These are phyloP conservation scores for Coniferiporia sulphurascens DNA, from an alignment of 1,284 basidiomycete species.

Conservation along the genomic window DNA sequence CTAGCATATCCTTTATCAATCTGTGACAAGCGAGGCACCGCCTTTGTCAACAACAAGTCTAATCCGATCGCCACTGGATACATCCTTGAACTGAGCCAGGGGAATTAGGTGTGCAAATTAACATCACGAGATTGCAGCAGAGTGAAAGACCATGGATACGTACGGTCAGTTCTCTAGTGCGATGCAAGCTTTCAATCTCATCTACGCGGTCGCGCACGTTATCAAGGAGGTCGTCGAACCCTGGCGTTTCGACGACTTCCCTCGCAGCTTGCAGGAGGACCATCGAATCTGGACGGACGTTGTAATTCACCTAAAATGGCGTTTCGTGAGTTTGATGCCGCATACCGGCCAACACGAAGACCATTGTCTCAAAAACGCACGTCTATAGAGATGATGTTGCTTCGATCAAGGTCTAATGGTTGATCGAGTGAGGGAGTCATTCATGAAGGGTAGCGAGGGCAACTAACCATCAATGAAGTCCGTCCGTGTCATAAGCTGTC, in stretches of 20 bases:
- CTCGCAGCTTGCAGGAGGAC: slow-evolving; percentile 65
- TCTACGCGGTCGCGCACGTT: slow-evolving; percentile 68
- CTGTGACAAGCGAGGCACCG: slow-evolving; percentile 33
- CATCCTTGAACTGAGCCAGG: slow-evolving; percentile 55
- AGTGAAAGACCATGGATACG: slow-evolving; percentile 24
- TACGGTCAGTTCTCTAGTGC: slow-evolving; percentile 68
- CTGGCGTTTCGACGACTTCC: slow-evolving; percentile 63
- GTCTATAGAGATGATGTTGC: slow-evolving; percentile 75
- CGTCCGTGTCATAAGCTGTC: slow-evolving; percentile 75
- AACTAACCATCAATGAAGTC: slow-evolving; percentile 70
- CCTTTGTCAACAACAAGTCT: slow-evolving; percentile 59
- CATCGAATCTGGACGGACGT: slow-evolving; percentile 77
- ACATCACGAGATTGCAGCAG: neutral
- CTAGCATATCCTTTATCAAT: neutral
- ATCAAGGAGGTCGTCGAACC: slow-evolving; percentile 69
- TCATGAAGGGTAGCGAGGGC: neutral
- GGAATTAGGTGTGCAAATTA: slow-evolving; percentile 6
- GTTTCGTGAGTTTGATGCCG: too few species aligned
- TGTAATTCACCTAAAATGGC: slow-evolving; percentile 64
- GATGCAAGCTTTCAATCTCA: slow-evolving; percentile 67
- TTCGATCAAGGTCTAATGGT: slow-evolving; percentile 50
- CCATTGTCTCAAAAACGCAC: slow-evolving; percentile 47
- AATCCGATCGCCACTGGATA: slow-evolving; percentile 52
- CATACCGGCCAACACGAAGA: slow-evolving; percentile 4
- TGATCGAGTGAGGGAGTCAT: neutral